Evolutionary conservation across 371 early-diverging fungal species (phyloP), one percentile per base, ranked within the genome.

Genomic region (Saksenaea oblongispora): DNA sequence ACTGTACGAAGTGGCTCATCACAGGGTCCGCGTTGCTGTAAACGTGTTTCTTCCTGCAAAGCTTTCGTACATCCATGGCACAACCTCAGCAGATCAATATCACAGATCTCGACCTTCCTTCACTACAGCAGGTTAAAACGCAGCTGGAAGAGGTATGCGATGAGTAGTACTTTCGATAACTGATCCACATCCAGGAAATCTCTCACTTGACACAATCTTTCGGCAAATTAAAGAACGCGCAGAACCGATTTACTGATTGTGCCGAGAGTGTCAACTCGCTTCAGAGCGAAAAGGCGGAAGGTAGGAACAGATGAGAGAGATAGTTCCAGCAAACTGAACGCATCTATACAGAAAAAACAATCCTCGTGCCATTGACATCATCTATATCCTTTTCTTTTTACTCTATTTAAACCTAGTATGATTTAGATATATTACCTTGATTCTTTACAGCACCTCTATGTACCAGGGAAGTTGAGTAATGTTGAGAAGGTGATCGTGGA

Each of bases 401-500:
- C 13, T n/a, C 39, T 44, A 58, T 39, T 34, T 34, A 42, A 61
- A 53, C 61, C 61, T 64, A 31, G 35, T 15, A 14, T 53, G 18
- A 7, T 17, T 59, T 39, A 10, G 37, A 35, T 8, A 1, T 27
- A 59, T 44, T 26, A 51, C 70, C 67, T 70, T 70, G 61, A 67
- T 67, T 47, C 26, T 24, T 31, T 75, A 44, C 71, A 78, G 65
- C 80, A 92, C 81, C 88, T 96, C 47, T 97, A 97, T 80, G 95
- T 98, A 14, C 94, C 95, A 58, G 98, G 95, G 54, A 87, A 91
- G 72, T 76, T 97, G 39, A 80, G 86, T 26, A 81, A 94, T 66
- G 84, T 88, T 13, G 87, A 89, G 56, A 94, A 88, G 58, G 95
- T 97, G 2, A 89, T 96, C 68, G 93, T 98, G 0, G 98, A 98